A percentile compares a stretch with the other conserved stretches of the same genome.
Conservation (phyloP, 2,329 filamentous ascomycete species). For the Cordyceps militaris region DNA sequence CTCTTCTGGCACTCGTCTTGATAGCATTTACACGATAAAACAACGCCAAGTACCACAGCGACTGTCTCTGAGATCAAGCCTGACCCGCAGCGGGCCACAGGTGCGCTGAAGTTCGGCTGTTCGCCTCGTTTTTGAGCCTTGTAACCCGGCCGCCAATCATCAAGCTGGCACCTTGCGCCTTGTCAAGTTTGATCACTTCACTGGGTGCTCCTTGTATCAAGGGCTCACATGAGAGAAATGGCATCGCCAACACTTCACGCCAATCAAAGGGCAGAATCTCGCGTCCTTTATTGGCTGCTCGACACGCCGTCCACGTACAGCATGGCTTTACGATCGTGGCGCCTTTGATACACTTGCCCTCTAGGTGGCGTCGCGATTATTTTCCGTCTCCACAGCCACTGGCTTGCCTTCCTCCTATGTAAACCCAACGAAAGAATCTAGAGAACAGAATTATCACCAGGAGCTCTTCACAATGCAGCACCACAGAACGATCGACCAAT, state of each 20-base stretch:
- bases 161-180: not conserved
- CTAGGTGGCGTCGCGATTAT: not conserved
- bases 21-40: not conserved
- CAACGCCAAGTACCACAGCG: not conserved
- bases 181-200: not conserved
- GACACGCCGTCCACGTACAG: not conserved
- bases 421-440: not conserved
- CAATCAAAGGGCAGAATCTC: constrained; percentile 3
- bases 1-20: not conserved
- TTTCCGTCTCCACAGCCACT: not conserved
- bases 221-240: not conserved
- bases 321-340: constrained; percentile 11
- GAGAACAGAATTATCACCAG: not conserved
- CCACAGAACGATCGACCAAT: not conserved
- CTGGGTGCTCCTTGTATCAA: not conserved
- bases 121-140: not conserved
- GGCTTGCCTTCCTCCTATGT: not conserved
- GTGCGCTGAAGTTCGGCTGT: not conserved
- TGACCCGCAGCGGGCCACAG: constrained; percentile 2
- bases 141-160: not conserved
- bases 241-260: not conserved
- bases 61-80: not conserved
- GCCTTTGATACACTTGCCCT: constrained; percentile 3
- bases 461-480: not conserved
- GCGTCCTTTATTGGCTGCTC: not conserved